These are phyloP conservation scores for Suillus occidentalis DNA, from an alignment of 768 basidiomycete genomes.

Conservation along the genomic window DNA sequence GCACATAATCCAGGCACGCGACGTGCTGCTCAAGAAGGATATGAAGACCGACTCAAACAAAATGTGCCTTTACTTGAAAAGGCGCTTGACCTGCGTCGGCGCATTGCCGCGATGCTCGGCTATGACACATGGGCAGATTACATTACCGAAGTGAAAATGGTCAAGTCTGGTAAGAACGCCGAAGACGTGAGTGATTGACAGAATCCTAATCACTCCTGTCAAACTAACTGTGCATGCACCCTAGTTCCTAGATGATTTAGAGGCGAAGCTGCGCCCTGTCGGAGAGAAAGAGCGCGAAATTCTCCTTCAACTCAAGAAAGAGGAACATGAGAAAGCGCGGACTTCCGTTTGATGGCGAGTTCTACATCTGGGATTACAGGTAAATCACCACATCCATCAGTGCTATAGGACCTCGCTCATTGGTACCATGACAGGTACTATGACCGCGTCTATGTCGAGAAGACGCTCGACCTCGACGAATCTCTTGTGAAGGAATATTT, in stretches of 20 bases:
- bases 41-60: slow-evolving; percentile 64
- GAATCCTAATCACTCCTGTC: neutral
- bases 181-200: slow-evolving; percentile 42
- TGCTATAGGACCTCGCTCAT: neutral
- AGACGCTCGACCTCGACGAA: slow-evolving; percentile 70
- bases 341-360: slow-evolving; percentile 64
- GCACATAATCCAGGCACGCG: slow-evolving; percentile 72
- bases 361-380: slow-evolving; percentile 86
- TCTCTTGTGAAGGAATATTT: slow-evolving; percentile 85
- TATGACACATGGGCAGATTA: slow-evolving; percentile 87
- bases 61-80: slow-evolving; percentile 73
- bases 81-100: slow-evolving; percentile 66
- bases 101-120: slow-evolving; percentile 64
- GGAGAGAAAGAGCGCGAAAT: slow-evolving; percentile 64
- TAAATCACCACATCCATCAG: slow-evolving; percentile 45
- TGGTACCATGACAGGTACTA: slow-evolving; percentile 25
- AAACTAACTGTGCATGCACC: neutral
- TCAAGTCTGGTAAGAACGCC: slow-evolving; percentile 66
- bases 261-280: slow-evolving; percentile 70
- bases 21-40: slow-evolving; percentile 59
- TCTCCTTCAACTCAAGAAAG: slow-evolving; percentile 72
- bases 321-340: slow-evolving; percentile 64
- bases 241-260: slow-evolving; percentile 79
- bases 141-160: slow-evolving; percentile 83
- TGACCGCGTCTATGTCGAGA: slow-evolving; percentile 52